Evolutionary conservation across 164 flowering plant species (phyloP), one percentile per base, ranked within the genome.

Genomic region (Piper betle): DNA sequence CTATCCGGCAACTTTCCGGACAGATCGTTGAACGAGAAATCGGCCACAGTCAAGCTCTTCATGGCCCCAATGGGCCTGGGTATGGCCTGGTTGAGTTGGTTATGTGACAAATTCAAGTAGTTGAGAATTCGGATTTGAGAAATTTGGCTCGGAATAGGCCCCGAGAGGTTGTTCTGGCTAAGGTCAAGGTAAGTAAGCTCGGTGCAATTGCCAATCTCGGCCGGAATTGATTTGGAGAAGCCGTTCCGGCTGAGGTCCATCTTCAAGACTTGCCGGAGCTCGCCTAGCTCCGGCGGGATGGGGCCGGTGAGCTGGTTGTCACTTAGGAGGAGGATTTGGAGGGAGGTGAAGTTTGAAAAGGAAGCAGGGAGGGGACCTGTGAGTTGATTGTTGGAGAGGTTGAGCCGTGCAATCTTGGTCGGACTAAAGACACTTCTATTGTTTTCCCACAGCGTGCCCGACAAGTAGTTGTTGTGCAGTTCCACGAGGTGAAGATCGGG

Each of bases 1-100:
- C 77, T 70, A 63, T 84, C 97, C 0, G 98, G 98, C 19, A 93
- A 61, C 68, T 73, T 79, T 2, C 98, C 98, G 0, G 87, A 81
- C 68, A 93, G 75, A 52, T 89, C 82, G 63, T 93, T 93, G 90
- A 82, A 90, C 61, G 98, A 90, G 73, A 93, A 93, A 72, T 93
- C 98, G 3, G 88, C 96, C 15, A 62, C 73, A 0, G 94, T 89
- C 68, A 93, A 86, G 72, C 94, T 86, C 62, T 80, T 87, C 88
- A 93, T 84, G 58, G 80, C 71, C 2, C 91, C 97, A 20, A 93
- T 73, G 4, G 87, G 77, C 62, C 62, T 80, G 42, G 98, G 98
- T 42, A 93, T 81, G 67, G 77, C 38, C 18, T 80, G 74, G 64
- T 65, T 82, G 56, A 93, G 73, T 66, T 80, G 83, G 75, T 93